Percentiles rank a stretch among this genome's conserved stretches.
phyloP scores from a whole-genome alignment of 2,329 filamentous ascomycete species.

The Aspergillus pseudonomiae region DNA sequence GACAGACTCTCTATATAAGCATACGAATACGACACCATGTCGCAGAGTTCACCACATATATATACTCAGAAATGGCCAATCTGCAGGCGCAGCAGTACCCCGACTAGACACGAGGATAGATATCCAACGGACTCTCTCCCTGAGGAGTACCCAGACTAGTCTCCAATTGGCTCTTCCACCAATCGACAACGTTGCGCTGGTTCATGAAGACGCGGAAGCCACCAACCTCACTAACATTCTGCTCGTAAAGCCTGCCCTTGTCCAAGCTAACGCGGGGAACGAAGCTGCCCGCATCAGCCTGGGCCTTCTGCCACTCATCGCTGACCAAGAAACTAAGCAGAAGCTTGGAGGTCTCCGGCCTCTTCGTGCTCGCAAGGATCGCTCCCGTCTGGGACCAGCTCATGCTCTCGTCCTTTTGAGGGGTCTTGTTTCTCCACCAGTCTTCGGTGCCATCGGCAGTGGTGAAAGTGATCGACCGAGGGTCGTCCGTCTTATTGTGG shows the following conservation, averaged over 20 bases:
- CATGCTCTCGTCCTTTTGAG: background rate
- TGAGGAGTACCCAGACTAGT: constrained; percentile 1
- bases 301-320: background rate
- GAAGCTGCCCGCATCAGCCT: background rate
- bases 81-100: background rate
- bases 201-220: background rate
- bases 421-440: background rate
- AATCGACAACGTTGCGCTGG: background rate
- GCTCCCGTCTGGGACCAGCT: background rate
- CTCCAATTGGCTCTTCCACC: constrained; percentile 5
- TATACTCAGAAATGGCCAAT: background rate
- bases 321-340: constrained; percentile 1
- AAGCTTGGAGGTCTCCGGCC: background rate
- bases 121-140: background rate
- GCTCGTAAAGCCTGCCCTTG: background rate
- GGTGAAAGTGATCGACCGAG: background rate
- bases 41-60: background rate
- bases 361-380: background rate
- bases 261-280: background rate
- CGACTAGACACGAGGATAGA: background rate
- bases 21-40: background rate
- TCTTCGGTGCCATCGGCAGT: background rate
- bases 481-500: background rate
- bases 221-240: background rate
- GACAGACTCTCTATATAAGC: background rate